A percentile compares a stretch with the other conserved stretches of the same genome.
Evolutionary conservation across 257 asterid genomes (phyloP).

Genomic region (Fraxinus pennsylvanica): DNA sequence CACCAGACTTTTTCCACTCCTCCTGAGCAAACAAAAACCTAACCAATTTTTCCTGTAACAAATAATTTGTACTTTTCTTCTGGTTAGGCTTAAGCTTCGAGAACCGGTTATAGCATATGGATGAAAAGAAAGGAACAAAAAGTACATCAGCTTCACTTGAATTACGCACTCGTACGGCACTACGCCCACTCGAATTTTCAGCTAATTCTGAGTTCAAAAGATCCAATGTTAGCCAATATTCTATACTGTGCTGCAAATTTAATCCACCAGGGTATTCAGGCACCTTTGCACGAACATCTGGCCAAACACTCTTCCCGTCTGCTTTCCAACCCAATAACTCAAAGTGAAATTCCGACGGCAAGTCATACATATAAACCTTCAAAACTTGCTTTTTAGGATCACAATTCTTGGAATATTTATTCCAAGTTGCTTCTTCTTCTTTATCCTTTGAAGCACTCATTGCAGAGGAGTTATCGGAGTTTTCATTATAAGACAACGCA

Average conservation of each 20-base stretch:
- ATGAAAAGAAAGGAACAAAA: slow-evolving; percentile 89
- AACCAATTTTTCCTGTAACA: slow-evolving; percentile 76
- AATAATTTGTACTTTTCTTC: slow-evolving; percentile 48
- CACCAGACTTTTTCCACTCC: slow-evolving; percentile 83
- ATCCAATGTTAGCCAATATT: slow-evolving; percentile 88
- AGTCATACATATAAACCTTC: slow-evolving; percentile 85
- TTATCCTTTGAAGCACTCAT: slow-evolving; percentile 21
- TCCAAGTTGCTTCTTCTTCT: slow-evolving; percentile 22
- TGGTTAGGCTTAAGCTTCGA: slow-evolving; percentile 52
- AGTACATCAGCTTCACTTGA: slow-evolving; percentile 89
- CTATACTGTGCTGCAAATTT: slow-evolving; percentile 94
- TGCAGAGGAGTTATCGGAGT: slow-evolving; percentile 19
- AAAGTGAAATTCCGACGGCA: slow-evolving; percentile 86
- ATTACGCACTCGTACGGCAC: slow-evolving; percentile 61
- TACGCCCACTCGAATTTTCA: slow-evolving; percentile 38
- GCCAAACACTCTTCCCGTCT: slow-evolving; percentile 61
- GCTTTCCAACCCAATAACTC: slow-evolving; percentile 68
- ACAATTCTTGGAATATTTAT: slow-evolving; percentile 32
- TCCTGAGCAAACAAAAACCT: slow-evolving; percentile 51
- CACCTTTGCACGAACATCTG: slow-evolving; percentile 55
- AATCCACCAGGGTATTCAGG: slow-evolving; percentile 89
- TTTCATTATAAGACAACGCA: slow-evolving; percentile 27
- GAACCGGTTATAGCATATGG: slow-evolving; percentile 71
- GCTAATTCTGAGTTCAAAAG: slow-evolving; percentile 63
- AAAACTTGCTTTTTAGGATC: slow-evolving; percentile 43